These are phyloP conservation scores for Mortierella antarctica DNA, from an alignment of 192 early-diverging fungal species.

Conservation along the genomic window DNA sequence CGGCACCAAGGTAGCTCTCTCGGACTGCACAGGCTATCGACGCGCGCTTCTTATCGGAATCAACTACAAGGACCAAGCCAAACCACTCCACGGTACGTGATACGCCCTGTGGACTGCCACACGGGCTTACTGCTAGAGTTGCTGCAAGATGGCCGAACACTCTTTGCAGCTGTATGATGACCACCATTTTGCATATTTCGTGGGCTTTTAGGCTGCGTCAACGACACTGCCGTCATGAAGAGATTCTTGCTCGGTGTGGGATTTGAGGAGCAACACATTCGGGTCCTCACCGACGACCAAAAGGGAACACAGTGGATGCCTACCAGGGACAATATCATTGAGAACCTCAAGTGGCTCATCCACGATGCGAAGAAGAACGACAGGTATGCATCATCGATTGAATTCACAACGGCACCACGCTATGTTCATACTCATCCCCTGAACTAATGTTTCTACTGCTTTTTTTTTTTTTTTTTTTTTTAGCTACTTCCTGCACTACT, in stretches of 20 bases:
- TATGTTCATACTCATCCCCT: neutral
- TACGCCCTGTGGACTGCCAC: neutral
- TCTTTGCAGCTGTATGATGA: no score
- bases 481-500: conserved; percentile 54
- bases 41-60: conserved; percentile 56
- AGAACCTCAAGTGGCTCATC: conserved; percentile 63
- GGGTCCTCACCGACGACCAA: conserved; percentile 58
- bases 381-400: neutral
- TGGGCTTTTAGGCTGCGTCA: conserved; percentile 39
- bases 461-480: neutral
- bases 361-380: conserved; percentile 59
- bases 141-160: no score
- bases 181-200: neutral
- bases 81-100: conserved; percentile 37
- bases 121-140: no score
- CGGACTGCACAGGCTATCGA: conserved; percentile 38
- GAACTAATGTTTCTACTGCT: no score
- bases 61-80: conserved; percentile 43
- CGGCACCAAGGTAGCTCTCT: conserved; percentile 23
- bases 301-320: conserved; percentile 49
- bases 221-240: conserved; percentile 54
- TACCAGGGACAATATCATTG: conserved; percentile 61
- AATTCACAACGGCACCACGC: neutral
- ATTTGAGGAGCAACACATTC: conserved; percentile 51
- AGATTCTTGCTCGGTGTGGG: conserved; percentile 27